These are phyloP conservation scores for Cercospora zeae-maydis DNA, from an alignment of 2,329 filamentous ascomycete species.

Conservation along the genomic window DNA sequence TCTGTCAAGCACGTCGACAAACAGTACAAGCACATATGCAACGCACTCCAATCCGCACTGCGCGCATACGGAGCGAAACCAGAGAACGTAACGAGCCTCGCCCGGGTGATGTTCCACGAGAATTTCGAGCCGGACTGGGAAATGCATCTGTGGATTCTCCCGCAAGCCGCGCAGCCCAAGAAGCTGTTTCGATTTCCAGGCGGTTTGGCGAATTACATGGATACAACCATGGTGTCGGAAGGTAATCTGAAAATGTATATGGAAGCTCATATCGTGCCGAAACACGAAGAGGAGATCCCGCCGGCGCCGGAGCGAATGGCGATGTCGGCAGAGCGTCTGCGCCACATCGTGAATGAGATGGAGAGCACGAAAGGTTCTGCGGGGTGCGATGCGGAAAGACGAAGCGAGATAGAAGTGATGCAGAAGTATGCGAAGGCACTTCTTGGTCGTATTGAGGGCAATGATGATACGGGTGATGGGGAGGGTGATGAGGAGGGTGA, in stretches of 20 bases:
- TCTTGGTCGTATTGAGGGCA: too few species aligned
- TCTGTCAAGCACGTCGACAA: background rate
- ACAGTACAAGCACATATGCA: slow-evolving; percentile 1
- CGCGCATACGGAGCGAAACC: background rate
- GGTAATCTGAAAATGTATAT: slow-evolving; percentile 8
- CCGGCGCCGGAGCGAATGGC: background rate
- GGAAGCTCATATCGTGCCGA: slow-evolving; percentile 11
- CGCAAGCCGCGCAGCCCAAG: background rate
- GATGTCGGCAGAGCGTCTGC: background rate
- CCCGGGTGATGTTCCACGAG: background rate
- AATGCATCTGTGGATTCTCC: background rate
- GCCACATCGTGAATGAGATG: background rate
- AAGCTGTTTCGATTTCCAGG: background rate
- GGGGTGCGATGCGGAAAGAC: too few species aligned
- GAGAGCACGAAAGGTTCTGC: background rate
- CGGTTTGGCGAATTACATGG: background rate
- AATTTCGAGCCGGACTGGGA: background rate
- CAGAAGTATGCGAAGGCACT: too few species aligned
- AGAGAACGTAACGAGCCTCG: background rate
- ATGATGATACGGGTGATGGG: too few species aligned
- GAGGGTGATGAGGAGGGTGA: too few species aligned
- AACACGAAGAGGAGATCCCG: background rate
- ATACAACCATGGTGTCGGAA: background rate
- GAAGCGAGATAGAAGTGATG: too few species aligned
- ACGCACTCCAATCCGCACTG: background rate